Evolutionary conservation across 257 asterid genomes (phyloP).

Genomic region (Fraxinus pennsylvanica): DNA sequence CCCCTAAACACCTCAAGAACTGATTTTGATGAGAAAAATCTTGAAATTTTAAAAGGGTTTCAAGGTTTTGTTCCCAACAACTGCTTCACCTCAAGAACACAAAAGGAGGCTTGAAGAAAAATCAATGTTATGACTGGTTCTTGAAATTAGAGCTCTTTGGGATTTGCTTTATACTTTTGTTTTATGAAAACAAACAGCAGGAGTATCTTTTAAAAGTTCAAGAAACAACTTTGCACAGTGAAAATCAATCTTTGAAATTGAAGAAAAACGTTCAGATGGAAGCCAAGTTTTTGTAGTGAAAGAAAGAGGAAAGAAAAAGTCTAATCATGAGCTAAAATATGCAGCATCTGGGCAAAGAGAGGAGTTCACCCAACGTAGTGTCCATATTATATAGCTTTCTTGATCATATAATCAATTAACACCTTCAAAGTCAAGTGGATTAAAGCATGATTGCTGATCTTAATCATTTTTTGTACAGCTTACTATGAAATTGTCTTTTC

Average conservation of each 20-base stretch:
- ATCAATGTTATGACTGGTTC: neutral
- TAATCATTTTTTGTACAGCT: neutral
- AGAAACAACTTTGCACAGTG: slow-evolving; percentile 7
- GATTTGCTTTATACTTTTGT: slow-evolving; percentile 10
- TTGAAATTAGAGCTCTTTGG: neutral
- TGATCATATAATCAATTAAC: slow-evolving; percentile 5
- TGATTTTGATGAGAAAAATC: neutral
- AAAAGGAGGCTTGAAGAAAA: neutral
- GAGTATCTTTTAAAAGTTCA: slow-evolving; percentile 15
- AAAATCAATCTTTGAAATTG: slow-evolving; percentile 4
- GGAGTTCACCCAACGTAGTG: neutral
- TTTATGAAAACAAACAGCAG: slow-evolving; percentile 13
- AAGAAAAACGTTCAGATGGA: neutral
- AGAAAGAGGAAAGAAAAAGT: slow-evolving; percentile 12
- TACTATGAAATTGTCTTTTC: neutral
- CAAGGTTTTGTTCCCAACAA: neutral
- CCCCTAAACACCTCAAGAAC: neutral
- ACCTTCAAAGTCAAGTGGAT: neutral
- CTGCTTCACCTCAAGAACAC: neutral
- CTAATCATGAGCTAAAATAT: slow-evolving; percentile 18
- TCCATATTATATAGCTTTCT: slow-evolving; percentile 16
- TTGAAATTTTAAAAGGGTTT: slow-evolving; percentile 5
- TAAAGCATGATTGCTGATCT: neutral
- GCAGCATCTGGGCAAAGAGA: neutral
- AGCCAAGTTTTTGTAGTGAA: neutral